Evolutionary conservation across 116 monocot genomes (phyloP).

Genomic region (Zostera marina): DNA sequence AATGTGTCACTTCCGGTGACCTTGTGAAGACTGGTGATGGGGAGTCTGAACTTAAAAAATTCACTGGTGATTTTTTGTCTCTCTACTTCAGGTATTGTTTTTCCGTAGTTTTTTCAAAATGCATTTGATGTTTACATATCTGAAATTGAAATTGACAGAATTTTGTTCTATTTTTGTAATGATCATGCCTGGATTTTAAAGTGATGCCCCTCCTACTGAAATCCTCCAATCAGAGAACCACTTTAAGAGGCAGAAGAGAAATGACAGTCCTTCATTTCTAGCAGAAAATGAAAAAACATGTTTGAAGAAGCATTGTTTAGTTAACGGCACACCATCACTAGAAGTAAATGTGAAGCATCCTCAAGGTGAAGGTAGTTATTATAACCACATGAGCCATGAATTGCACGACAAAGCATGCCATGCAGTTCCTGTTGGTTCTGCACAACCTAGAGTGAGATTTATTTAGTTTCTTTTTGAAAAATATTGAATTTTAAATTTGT

Average conservation of each 20-base stretch:
- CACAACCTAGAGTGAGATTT: conserved; percentile 5
- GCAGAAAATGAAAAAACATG: conserved; percentile 27
- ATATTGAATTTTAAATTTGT: not conserved
- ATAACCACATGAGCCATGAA: conserved; percentile 1
- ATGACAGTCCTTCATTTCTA: conserved; percentile 39
- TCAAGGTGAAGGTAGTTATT: conserved; percentile 2
- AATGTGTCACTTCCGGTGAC: not conserved
- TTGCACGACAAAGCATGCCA: conserved; percentile 1
- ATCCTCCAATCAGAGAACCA: conserved; percentile 10
- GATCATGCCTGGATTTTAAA: conserved; percentile 2
- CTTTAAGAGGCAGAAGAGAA: conserved; percentile 52
- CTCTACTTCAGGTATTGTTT: conserved; percentile 70
- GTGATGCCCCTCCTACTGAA: conserved; percentile 35
- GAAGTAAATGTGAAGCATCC: not conserved
- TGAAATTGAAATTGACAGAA: too few species aligned
- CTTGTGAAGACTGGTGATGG: not conserved
- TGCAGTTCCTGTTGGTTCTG: not conserved
- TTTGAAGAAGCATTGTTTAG: conserved; percentile 34
- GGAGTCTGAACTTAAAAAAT: conserved; percentile 51
- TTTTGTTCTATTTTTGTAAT: not conserved
- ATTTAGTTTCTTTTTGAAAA: not conserved
- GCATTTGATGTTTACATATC: not conserved
- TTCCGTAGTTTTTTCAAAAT: not conserved
- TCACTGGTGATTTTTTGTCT: conserved; percentile 74
- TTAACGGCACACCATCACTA: not conserved